These are phyloP conservation scores for Coniosporium tulheliwenetii DNA, from an alignment of 2,329 filamentous ascomycete species.

Conservation along the genomic window DNA sequence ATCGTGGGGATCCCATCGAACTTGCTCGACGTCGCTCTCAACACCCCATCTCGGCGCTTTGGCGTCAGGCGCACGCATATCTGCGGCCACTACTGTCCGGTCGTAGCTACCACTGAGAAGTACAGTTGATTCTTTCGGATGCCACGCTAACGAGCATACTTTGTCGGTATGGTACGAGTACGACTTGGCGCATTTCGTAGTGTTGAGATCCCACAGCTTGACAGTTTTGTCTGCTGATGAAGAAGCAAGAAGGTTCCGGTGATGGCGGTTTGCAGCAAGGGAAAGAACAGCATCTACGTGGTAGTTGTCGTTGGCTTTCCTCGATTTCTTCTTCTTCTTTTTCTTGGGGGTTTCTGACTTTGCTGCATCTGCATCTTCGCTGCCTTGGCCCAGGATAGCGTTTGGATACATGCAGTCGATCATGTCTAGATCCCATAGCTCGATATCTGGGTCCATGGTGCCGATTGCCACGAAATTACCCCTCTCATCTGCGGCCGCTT, in stretches of 20 bases:
- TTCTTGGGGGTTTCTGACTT: conserved; percentile 39
- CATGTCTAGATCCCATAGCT: conserved; percentile 93
- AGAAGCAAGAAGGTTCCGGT: conserved; percentile 87
- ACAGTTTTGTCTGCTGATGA: conserved; percentile 93
- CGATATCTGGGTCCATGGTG: conserved; percentile 96
- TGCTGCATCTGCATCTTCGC: conserved; percentile 26
- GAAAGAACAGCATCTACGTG: conserved; percentile 90
- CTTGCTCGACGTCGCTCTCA: conserved; percentile 85
- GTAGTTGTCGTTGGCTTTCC: conserved; percentile 78
- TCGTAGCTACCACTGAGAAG: conserved; percentile 91
- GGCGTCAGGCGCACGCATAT: conserved; percentile 85
- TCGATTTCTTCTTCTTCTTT: conserved; percentile 82
- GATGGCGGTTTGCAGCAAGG: conserved; percentile 79
- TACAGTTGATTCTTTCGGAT: conserved; percentile 71
- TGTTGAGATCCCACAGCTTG: conserved; percentile 95
- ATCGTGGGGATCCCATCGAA: conserved; percentile 88
- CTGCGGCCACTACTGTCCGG: conserved; percentile 80
- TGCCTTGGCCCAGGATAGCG: conserved; percentile 69
- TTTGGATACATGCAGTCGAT: conserved; percentile 98
- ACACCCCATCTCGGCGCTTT: conserved; percentile 78
- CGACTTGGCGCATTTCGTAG: conserved; percentile 82
- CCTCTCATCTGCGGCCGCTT: conserved; percentile 40
- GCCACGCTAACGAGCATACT: conserved; percentile 92
- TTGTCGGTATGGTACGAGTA: conserved; percentile 96
- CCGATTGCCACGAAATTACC: conserved; percentile 92